A percentile compares a stretch with the other conserved stretches of the same genome.
Evolutionary conservation across 306 rosid genomes (phyloP).

Genomic region (Inga laurina): DNA sequence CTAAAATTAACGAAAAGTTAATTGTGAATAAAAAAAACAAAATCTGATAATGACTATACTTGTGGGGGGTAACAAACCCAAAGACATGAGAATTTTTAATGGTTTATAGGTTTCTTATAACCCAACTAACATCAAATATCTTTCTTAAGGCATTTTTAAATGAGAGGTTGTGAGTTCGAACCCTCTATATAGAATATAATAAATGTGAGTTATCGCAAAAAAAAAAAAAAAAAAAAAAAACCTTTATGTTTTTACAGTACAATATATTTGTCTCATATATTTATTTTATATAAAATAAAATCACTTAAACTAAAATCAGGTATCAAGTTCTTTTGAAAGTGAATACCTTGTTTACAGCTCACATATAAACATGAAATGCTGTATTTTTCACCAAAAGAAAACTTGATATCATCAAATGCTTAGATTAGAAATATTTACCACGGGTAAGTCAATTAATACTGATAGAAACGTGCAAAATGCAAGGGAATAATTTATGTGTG

Average conservation of each 20-base stretch:
- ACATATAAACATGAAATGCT: background rate
- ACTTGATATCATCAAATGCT: background rate
- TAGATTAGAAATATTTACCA: background rate
- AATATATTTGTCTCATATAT: too few relatives aligned
- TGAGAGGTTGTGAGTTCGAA: too few relatives aligned
- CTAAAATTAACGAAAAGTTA: background rate
- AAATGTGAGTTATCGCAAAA: too few relatives aligned
- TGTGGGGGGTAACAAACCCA: background rate
- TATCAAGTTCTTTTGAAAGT: background rate
- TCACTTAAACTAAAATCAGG: too few relatives aligned
- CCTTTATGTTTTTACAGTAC: too few relatives aligned
- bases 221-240: too few relatives aligned
- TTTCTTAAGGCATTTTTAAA: too few relatives aligned
- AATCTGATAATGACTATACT: background rate
- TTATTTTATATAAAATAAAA: too few relatives aligned
- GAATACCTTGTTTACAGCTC: background rate
- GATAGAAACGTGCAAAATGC: slow-evolving; percentile 1
- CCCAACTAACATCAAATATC: too few relatives aligned
- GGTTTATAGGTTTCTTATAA: fast-evolving
- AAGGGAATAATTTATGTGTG: background rate
- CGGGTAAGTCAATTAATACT: background rate
- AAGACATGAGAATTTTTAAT: too few relatives aligned
- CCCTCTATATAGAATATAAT: too few relatives aligned
- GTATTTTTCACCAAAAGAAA: background rate
- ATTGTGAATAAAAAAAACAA: too few relatives aligned